A percentile compares a stretch with the other conserved stretches of the same genome.
Conservation (phyloP, 495 filamentous ascomycete genomes). For the Neurospora africana region DNA sequence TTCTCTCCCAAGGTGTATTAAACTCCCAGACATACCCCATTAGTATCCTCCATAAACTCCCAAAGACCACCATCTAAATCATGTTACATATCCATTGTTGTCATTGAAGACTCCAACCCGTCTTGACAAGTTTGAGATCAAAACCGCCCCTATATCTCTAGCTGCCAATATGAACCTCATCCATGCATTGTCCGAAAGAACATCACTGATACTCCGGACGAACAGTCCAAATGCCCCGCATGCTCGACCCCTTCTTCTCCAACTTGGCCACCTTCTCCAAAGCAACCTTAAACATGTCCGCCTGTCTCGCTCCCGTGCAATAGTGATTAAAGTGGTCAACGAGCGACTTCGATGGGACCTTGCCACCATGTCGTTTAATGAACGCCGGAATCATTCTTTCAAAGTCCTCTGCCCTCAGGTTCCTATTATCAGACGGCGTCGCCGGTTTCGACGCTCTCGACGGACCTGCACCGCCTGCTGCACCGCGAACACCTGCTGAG, state of each 20-base stretch:
- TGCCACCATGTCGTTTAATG: constrained; percentile 58
- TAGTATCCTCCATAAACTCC: background rate
- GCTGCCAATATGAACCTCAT: background rate
- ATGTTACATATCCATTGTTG: background rate
- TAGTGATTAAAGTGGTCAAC: constrained; percentile 63
- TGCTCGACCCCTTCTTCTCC: constrained; percentile 29
- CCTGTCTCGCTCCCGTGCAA: constrained; percentile 31
- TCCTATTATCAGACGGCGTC: constrained; percentile 7
- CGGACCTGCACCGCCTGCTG: constrained; percentile 19
- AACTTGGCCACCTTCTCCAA: constrained; percentile 40
- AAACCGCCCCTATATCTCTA: background rate
- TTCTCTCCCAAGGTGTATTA: background rate
- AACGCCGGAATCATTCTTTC: constrained; percentile 64
- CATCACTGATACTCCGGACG: constrained; percentile 16
- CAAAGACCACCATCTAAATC: background rate
- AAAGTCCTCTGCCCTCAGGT: constrained; percentile 44
- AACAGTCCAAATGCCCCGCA: constrained; percentile 34
- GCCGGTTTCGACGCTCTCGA: constrained; percentile 22
- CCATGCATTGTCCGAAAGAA: background rate
- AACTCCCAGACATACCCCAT: background rate
- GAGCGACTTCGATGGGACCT: constrained; percentile 61
- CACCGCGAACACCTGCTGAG: constrained; percentile 48
- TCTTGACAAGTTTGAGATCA: background rate
- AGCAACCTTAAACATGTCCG: constrained; percentile 37
- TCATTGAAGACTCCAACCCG: background rate